Percentiles rank a stretch among this genome's conserved stretches.
phyloP scores from a whole-genome alignment of 345 rosid species.

The Raphanus raphanistrum region DNA sequence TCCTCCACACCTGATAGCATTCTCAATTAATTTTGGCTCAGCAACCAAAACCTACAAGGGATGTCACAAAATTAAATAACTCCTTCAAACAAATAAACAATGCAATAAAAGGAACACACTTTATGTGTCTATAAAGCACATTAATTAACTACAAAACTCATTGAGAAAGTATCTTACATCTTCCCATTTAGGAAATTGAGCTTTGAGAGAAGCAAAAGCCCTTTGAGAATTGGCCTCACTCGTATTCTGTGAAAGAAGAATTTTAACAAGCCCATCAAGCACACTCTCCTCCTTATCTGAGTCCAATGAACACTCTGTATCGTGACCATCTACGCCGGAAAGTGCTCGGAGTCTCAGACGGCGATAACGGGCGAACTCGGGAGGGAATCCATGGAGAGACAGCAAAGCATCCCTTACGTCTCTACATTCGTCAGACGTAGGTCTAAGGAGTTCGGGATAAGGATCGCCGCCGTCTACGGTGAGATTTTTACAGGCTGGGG shows the following conservation, averaged over 20 bases:
- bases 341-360: slow-evolving; percentile 42
- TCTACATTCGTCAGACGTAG: slow-evolving; percentile 30
- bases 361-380: slow-evolving; percentile 49
- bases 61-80: neutral
- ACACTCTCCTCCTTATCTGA: slow-evolving; percentile 64
- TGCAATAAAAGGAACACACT: neutral
- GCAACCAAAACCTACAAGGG: slow-evolving; percentile 67
- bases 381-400: slow-evolving; percentile 39
- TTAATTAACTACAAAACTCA: neutral
- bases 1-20: slow-evolving; percentile 87
- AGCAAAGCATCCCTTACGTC: slow-evolving; percentile 36
- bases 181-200: slow-evolving; percentile 71
- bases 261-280: slow-evolving; percentile 75
- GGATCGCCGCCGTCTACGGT: slow-evolving; percentile 23
- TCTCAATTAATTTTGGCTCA: slow-evolving; percentile 56
- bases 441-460: slow-evolving; percentile 24
- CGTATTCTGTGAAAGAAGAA: slow-evolving; percentile 83
- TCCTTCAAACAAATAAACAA: neutral
- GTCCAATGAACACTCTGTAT: neutral
- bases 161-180: slow-evolving; percentile 40
- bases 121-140: neutral
- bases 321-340: neutral
- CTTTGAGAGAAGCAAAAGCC: slow-evolving; percentile 79
- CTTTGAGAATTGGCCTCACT: slow-evolving; percentile 67
- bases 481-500: slow-evolving; percentile 14